A percentile compares a stretch with the other conserved stretches of the same genome.
phyloP scores from a whole-genome alignment of 2,329 filamentous ascomycete genomes.

The Talaromyces sp. region DNA sequence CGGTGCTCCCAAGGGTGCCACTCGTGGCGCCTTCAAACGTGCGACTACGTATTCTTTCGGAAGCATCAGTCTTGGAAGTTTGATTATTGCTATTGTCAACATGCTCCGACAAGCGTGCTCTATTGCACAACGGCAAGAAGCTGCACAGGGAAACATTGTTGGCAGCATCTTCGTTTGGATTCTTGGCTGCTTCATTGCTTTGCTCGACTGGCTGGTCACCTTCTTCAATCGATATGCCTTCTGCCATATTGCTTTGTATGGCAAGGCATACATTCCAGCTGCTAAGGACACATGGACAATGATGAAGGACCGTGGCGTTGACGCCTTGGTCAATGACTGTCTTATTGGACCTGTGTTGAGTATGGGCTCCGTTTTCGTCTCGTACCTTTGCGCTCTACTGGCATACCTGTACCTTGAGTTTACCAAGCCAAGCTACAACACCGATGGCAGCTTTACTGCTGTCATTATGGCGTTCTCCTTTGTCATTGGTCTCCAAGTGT shows the following conservation, averaged over 20 bases:
- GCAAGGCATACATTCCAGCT: constrained; percentile 76
- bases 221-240: constrained; percentile 93
- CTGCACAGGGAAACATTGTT: constrained; percentile 62
- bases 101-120: constrained; percentile 76
- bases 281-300: constrained; percentile 87
- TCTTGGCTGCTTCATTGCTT: constrained; percentile 66
- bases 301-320: constrained; percentile 87
- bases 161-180: constrained; percentile 65
- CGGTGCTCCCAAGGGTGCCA: constrained; percentile 69
- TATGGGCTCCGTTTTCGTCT: constrained; percentile 77
- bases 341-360: constrained; percentile 67
- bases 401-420: constrained; percentile 82
- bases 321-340: constrained; percentile 84
- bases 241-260: constrained; percentile 87
- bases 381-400: constrained; percentile 72
- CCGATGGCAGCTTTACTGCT: constrained; percentile 60
- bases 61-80: constrained; percentile 77
- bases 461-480: constrained; percentile 81
- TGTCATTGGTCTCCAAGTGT: constrained; percentile 83
- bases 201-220: constrained; percentile 79
- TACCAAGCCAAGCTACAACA: constrained; percentile 74
- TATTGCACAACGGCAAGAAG: constrained; percentile 62
- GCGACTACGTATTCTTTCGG: constrained; percentile 88
- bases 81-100: constrained; percentile 83
- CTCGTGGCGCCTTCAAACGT: constrained; percentile 74